Conservation (phyloP, 768 basidiomycete genomes). For the Antrodiella citrinella region DNA sequence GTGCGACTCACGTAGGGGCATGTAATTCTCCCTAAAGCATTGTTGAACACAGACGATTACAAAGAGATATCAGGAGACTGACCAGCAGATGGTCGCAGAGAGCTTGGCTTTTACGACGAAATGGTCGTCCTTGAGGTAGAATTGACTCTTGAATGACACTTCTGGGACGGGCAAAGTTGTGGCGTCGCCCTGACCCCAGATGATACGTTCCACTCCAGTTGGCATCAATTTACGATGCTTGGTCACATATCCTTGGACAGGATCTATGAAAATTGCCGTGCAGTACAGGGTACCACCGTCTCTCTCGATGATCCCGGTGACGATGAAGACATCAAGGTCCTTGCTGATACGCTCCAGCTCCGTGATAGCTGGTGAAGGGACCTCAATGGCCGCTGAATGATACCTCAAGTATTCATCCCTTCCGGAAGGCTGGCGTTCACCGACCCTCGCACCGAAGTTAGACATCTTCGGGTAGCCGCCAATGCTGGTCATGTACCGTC, state of each 20-base stretch:
- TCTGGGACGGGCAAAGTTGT: slow-evolving; percentile 43
- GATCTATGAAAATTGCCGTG: slow-evolving; percentile 49
- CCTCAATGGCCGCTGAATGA: slow-evolving; percentile 43
- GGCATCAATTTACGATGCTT: slow-evolving; percentile 62
- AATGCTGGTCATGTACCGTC: slow-evolving; percentile 25
- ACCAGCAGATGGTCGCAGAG: slow-evolving; percentile 55
- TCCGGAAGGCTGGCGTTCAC: slow-evolving; percentile 39
- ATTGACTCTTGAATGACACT: slow-evolving; percentile 28
- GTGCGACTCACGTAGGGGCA: slow-evolving; percentile 48
- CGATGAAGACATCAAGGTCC: slow-evolving; percentile 43
- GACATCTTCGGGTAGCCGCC: slow-evolving; percentile 58
- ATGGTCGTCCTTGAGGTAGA: not conserved
- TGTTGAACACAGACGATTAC: no score
- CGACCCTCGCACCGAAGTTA: slow-evolving; percentile 42
- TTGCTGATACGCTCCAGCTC: slow-evolving; percentile 41
- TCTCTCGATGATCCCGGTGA: slow-evolving; percentile 53
- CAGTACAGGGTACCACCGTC: slow-evolving; percentile 57
- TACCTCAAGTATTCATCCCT: slow-evolving; percentile 55
- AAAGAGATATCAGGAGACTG: no score
- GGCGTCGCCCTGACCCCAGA: slow-evolving; percentile 58
- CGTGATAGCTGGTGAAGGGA: slow-evolving; percentile 43
- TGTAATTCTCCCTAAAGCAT: slow-evolving; percentile 59
- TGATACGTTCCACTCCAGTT: slow-evolving; percentile 48
- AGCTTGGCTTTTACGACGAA: slow-evolving; percentile 33
- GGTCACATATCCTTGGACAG: slow-evolving; percentile 41